Conservation (phyloP, 1,139 yeast genomes). For the Tardiomyces blankii region DNA sequence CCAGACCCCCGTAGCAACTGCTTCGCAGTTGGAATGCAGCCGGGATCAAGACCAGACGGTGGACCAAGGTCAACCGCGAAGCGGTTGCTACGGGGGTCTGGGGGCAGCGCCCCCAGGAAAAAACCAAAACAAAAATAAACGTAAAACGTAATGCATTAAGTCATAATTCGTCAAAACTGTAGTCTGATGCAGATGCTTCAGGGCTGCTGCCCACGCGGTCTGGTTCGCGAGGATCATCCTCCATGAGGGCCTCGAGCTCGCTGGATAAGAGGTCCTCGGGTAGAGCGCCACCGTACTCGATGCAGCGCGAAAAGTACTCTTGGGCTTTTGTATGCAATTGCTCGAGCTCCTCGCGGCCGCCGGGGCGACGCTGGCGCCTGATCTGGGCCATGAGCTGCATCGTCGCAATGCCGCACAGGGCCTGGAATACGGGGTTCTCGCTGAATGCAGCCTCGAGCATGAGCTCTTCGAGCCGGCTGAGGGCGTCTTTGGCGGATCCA, state of each 20-base stretch:
- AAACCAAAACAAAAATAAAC: too few species aligned
- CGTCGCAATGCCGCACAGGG: constrained; percentile 15
- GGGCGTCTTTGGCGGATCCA: constrained; percentile 14
- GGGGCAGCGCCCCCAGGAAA: too few species aligned
- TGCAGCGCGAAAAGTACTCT: constrained; percentile 24
- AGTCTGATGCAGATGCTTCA: too few species aligned
- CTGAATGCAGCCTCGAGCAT: constrained; percentile 36
- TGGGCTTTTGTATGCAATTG: constrained; percentile 11
- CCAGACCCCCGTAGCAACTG: too few species aligned
- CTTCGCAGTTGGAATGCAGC: too few species aligned
- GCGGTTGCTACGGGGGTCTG: too few species aligned
- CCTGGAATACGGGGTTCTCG: constrained; percentile 33
- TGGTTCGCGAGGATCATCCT: neutral
- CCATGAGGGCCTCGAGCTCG: constrained; percentile 1
- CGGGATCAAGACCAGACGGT: too few species aligned
- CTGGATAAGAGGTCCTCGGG: neutral
- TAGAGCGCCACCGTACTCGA: constrained; percentile 14
- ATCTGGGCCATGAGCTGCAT: constrained; percentile 14
- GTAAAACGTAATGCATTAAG: too few species aligned
- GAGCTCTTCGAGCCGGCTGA: constrained; percentile 28
- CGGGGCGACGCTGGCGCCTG: constrained; percentile 1
- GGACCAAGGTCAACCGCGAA: too few species aligned
- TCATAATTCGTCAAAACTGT: too few species aligned
- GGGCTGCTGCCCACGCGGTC: too few species aligned
- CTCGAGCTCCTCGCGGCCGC: constrained; percentile 1